Evolutionary conservation across 768 basidiomycete genomes (phyloP), one percentile per base, ranked within the genome.

Genomic region (Hirschioporus abietinus): DNA sequence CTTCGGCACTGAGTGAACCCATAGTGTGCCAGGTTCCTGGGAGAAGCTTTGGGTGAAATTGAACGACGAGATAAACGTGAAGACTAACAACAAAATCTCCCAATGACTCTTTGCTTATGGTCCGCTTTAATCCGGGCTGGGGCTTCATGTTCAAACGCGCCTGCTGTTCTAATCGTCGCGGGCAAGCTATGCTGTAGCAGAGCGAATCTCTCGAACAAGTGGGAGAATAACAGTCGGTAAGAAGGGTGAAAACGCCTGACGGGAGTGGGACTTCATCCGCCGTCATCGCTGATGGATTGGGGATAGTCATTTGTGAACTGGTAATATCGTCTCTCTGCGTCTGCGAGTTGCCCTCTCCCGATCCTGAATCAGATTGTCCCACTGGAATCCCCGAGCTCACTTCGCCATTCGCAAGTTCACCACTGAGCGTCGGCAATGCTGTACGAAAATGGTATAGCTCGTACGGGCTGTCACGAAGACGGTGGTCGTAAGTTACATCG

Each of bases 141-240:
- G 91, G 92, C 76, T 95, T 95, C 89, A 98, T 91, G 78, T 98
- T 96, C 76, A 96, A 74, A 67, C 94, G 80, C 42, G 95, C 90
- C 75, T 97, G 96, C 76, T 67, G 66, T 62, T 99, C 96, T 67
- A 97, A 77, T 68, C 97, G 79, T 63, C 97, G 79, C 1, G 97
- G 97, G 74, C 97, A 99, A 27, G 95, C 95, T 69, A 98, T 99
- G 70, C 92, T 94, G 76, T 99, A 99, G 78, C 97, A 99, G n/a
- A 99, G 79, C 68, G 86, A 88, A 74, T 98, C 96, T 64, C 92
- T 83, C 35, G 93, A 92, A 78, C 97, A 99, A 34, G 97, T 99
- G 20, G 97, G 95, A 12, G 95, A 97, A 79, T 99, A 99, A 76
- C 97, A 99, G 74, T 97, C 96, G 0, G 95, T 96, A 68, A 99